Base-by-base conservation (phyloP, 768 basidiomycete species). In the Leccinum incarnatum region DNA sequence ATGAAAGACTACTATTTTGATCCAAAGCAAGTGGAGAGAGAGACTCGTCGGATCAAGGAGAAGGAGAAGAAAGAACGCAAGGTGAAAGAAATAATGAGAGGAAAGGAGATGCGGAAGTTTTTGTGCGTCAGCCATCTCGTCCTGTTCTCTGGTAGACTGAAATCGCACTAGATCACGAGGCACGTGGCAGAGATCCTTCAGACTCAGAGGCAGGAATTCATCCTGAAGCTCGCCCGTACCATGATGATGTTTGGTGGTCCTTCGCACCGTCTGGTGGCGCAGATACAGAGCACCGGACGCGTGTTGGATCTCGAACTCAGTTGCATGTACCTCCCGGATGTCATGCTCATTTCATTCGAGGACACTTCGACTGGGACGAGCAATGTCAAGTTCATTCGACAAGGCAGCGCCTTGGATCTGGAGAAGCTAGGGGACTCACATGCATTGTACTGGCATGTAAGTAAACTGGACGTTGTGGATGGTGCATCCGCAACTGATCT, bases 231-330 rank as follows among this genome's bases (percentile, higher is more conserved):
- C 29, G 83, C 88, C 6, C 83, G 90, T 53, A 85, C 90, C 10
- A 85, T 95, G 80, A 95, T 94, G 90, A 91, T 89, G 83, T 93
- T 91, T 63, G 92, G 91, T 10, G 87, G 86, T 2, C 90, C 91
- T 19, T 83, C 87, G 12, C 91, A 95, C 70, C 87, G 92, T 45
- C 79, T 95, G 19, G 90, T 87, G 66, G 81, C 89, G 2, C 91
- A 94, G 69, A 85, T 94, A 56, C 84, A 86, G 68, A 85, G 88
- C 14, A 90, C 91, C 1, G 90, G 86, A 14, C 81, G 80, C 7
- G 89, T 93, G 14, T 81, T 95, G 25, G 91, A 94, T 61, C 79
- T 94, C 58, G 79, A 82, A 62, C 79, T 85, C 49, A 82, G 81
- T 53, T 88, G 91, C 74, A 79, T 93, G 72, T 90, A 91, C 68